Conservation (phyloP, 345 rosid genomes). For the Barbarea vulgaris region DNA sequence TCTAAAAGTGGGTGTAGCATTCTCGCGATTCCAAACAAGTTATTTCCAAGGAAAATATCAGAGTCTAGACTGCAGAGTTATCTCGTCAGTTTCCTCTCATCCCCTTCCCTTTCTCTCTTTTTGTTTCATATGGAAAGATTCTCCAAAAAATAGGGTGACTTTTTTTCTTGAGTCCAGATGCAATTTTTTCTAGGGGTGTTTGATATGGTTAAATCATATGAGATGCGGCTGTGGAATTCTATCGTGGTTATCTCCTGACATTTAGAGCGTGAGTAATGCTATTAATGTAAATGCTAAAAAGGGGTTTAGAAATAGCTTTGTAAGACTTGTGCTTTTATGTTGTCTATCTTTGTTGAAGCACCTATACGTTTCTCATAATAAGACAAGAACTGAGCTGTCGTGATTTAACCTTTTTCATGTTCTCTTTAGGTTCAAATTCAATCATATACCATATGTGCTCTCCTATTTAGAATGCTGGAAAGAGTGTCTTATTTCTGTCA, state of each 20-base stretch:
- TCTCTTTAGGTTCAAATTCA: not conserved
- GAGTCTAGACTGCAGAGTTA: constrained; percentile 89
- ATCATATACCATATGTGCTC: constrained; percentile 2
- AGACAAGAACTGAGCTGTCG: not conserved
- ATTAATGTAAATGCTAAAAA: constrained; percentile 5
- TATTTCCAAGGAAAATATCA: constrained; percentile 97
- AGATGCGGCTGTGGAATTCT: not conserved
- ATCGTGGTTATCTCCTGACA: not conserved
- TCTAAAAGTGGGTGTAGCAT: constrained; percentile 98
- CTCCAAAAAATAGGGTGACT: not conserved
- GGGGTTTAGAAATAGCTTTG: not conserved
- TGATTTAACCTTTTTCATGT: not conserved
- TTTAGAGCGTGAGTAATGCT: not conserved
- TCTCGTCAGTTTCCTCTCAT: constrained; percentile 74
- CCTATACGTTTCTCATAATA: not conserved
- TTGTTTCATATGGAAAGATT: not conserved
- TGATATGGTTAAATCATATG: constrained; percentile 7
- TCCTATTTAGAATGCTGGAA: not conserved
- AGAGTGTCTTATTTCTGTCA: not conserved
- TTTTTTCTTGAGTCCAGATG: not conserved
- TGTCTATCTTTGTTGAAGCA: not conserved
- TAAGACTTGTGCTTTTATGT: not conserved
- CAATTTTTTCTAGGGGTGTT: not conserved
- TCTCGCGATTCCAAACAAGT: constrained; percentile 91
- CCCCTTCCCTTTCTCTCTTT: constrained; percentile 21